Base-by-base conservation (phyloP, 495 filamentous ascomycete species). In the Hypoxylon trugodes region DNA sequence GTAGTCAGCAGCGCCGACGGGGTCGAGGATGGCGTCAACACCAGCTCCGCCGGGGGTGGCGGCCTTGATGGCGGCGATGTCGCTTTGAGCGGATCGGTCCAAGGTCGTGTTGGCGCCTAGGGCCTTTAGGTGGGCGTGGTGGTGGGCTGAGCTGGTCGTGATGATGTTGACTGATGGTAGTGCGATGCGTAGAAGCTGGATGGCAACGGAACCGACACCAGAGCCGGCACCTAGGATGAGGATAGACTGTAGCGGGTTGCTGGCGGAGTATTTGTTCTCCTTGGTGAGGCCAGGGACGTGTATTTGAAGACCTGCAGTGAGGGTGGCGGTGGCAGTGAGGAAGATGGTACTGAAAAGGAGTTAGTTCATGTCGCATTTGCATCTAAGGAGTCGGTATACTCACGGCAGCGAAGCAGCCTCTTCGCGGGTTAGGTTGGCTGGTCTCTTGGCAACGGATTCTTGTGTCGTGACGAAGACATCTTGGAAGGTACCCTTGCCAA, bases 181-280 rank as follows among this genome's bases (percentile, higher is more conserved):
- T 21, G 64, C 66, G 2, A 63, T 9, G 9, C 79, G 76, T 6
- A 81, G 66, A 13, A 80, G 73, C 50, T 80, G 79, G 41, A 80
- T 73, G 6, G 73, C 74, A 6, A 62, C 66, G 3, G 73, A 65
- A 28, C 79, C 79, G 13, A 79, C 67, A 15, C 64, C 73, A 4
- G 79, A 80, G 55, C 72, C 74, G 15, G 76, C 79, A 46, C 79
- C 79, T 0, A 82, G 52, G 13, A 82, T 63, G 7, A 81, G 76
- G 38, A 80, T 58, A 0, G 76, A 74, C 28, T 66, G 65, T 21
- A 58, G 25, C 49, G 51, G 21, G 65, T 54, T 7, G 45, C 32
- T 19, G 33, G n/a, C n/a, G n/a, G n/a, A n/a, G n/a, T n/a, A n/a
- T n/a, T 61, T 41, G 4, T 51, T 26, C 9, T 45, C 19, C 22